Base-by-base conservation (phyloP, 441 rosid species). In the Arabidopsis lyrata region DNA sequence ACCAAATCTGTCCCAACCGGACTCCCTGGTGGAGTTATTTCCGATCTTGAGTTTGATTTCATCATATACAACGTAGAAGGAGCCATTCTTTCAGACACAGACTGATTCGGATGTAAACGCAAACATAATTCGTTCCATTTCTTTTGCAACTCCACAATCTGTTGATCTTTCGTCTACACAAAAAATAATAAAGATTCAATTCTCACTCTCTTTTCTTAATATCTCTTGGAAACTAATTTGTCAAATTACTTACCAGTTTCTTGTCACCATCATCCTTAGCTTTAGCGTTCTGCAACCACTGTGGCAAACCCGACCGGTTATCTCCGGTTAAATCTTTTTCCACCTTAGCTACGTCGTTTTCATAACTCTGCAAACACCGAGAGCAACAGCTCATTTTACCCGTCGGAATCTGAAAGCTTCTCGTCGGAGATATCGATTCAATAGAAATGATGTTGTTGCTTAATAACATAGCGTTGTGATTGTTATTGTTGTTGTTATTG, bases 1-100 rank as follows among this genome's bases (percentile, higher is more conserved):
- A 77, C 90, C 74, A 95, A 82, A 42, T 95, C 97, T 8, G 99
- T 95, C 75, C 85, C 80, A 49, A 95, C 95, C 5, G 96, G 98
- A 82, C 98, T 90, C 72, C 82, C 81, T 0, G 90, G 92, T 24
- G 88, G 91, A 73, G 86, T 77, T 59, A 61, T 56, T 16, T 78
- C 65, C 34, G 74, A 53, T 71, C 76, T 81, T 20, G 84, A 64
- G 76, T 80, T 87, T 66, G 78, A 16, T 75, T 77, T 70, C 63
- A 57, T 12, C 77, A 81, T 36, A 14, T 88, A 74, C 75, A 83
- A 66, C 24, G 85, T 76, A 1, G 82, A 56, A 18, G 88, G 82
- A 44, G 82, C 38, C 5, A 62, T 74, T 79, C 83, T 85, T 70
- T 86, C 90, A 0, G 63, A 70, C 24, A 44, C 0, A 66, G 76